Conservation (phyloP, 75 land plant genomes). For the Selaginella tamariscina region DNA sequence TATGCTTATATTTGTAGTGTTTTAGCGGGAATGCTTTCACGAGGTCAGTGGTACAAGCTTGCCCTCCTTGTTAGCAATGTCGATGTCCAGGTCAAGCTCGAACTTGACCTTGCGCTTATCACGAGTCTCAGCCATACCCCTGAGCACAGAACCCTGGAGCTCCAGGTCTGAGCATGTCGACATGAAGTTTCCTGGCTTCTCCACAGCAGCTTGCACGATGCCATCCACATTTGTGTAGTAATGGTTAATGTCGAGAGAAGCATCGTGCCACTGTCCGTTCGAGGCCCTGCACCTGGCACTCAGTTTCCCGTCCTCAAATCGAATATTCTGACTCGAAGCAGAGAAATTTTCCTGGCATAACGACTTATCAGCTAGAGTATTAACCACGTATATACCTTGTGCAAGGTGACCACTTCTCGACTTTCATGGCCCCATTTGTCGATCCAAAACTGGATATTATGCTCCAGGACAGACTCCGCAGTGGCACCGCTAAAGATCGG, state of each 20-base stretch:
- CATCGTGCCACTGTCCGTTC: background rate
- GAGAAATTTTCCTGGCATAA: background rate
- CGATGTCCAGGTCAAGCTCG: background rate
- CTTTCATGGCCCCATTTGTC: constrained; percentile 12
- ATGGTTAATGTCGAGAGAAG: background rate
- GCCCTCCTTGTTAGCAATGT: background rate
- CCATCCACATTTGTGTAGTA: background rate
- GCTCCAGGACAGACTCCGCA: background rate
- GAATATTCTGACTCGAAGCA: background rate
- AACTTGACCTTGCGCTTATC: background rate
- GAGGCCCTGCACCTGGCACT: background rate
- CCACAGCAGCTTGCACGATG: background rate
- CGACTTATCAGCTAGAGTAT: no score
- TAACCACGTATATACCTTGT: background rate
- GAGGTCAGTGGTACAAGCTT: background rate
- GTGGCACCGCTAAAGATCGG: constrained; percentile 9
- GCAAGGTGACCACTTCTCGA: background rate
- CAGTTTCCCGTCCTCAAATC: background rate
- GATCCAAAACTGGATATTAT: constrained; percentile 4
- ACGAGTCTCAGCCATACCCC: background rate
- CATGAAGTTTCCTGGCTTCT: background rate
- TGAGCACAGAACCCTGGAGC: background rate
- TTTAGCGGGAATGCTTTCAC: no score
- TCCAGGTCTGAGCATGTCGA: background rate
- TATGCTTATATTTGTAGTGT: no score